phyloP scores from a whole-genome alignment of 495 filamentous ascomycete genomes.

The Barbatosphaeria neglecta region DNA sequence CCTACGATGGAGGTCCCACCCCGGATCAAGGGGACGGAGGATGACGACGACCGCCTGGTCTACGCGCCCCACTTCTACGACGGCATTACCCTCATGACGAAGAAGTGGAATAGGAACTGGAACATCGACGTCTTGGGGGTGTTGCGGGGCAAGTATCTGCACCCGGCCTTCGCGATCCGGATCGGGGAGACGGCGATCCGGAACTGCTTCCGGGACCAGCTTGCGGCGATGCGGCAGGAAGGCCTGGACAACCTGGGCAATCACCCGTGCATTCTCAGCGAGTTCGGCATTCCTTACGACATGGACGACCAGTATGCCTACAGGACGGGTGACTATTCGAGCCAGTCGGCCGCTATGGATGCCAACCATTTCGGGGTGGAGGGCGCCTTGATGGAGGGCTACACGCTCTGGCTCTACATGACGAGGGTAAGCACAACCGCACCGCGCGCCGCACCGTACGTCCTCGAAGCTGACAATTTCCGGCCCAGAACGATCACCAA shows the following conservation, averaged over 20 bases:
- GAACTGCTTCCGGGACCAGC: constrained; percentile 85
- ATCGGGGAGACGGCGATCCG: constrained; percentile 90
- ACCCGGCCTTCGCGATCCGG: constrained; percentile 81
- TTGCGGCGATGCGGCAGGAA: constrained; percentile 78
- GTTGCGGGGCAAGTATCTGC: constrained; percentile 75
- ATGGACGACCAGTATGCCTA: constrained; percentile 97
- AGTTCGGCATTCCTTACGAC: constrained; percentile 97
- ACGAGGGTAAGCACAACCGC: constrained; percentile 40
- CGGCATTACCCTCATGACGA: constrained; percentile 90
- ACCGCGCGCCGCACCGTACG: background rate
- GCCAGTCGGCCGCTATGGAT: constrained; percentile 89
- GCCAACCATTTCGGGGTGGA: constrained; percentile 92
- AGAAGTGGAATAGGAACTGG: constrained; percentile 96
- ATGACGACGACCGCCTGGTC: constrained; percentile 82
- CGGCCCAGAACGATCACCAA: constrained; percentile 62
- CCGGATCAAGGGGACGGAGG: constrained; percentile 69
- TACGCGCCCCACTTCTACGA: constrained; percentile 96
- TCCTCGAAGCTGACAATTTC: background rate
- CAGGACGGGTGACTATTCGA: constrained; percentile 90
- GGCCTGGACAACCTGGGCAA: constrained; percentile 83
- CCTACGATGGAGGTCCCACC: constrained; percentile 88
- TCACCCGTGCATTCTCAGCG: constrained; percentile 82
- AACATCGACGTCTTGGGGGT: constrained; percentile 94
- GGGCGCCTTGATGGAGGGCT: constrained; percentile 66
- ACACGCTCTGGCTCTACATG: constrained; percentile 81